Base-by-base conservation (phyloP, 805 yeast genomes). In the Kuraishia piskuri region DNA sequence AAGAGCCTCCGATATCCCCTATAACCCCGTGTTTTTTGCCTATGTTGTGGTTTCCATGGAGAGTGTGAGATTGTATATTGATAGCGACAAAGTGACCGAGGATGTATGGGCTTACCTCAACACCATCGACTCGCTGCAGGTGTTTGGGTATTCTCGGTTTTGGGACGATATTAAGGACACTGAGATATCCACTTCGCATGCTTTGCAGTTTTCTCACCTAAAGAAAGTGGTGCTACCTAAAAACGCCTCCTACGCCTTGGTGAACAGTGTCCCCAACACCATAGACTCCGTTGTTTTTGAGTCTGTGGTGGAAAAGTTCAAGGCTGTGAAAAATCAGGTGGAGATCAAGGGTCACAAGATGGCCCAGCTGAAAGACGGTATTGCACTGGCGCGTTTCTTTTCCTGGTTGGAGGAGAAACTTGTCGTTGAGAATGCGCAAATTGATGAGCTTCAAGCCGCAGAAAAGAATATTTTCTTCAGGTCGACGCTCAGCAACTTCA, bases 1-100 rank as follows among this genome's bases (percentile, higher is more conserved):
- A 55, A 78, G 97, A 54, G 88, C 91, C 4, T 79, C 68, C 19
- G 97, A 90, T 66, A 83, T 90, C 54, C 84, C 83, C 12, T 90
- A 78, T 63, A 82, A 84, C 60, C 96, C 96, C 2, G 90, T 88
- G 3, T 90, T 90, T 67, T 87, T 81, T 67, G 74, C 90, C 8
- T 84, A 80, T 60, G 72, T 78, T 2, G 61, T 74, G 2, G 52
- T 57, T 20, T 60, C 69, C 8, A 44, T 54, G 21, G 57, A 70
- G 2, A 59, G 62, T 2, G 78, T 83, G 2, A 61, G 64, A 3
- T 68, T 89, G 17, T 89, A 84, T 63, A 70, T 83, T 7, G 80
- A 86, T 57, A 68, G 72, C 51, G 61, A 64, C 20, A 79, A 80
- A 55, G 59, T 80, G 40, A 64, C 69, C 24, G 22, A 14, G 20